phyloP scores from a whole-genome alignment of 257 asterid species.

The Nicotiana paniculata region DNA sequence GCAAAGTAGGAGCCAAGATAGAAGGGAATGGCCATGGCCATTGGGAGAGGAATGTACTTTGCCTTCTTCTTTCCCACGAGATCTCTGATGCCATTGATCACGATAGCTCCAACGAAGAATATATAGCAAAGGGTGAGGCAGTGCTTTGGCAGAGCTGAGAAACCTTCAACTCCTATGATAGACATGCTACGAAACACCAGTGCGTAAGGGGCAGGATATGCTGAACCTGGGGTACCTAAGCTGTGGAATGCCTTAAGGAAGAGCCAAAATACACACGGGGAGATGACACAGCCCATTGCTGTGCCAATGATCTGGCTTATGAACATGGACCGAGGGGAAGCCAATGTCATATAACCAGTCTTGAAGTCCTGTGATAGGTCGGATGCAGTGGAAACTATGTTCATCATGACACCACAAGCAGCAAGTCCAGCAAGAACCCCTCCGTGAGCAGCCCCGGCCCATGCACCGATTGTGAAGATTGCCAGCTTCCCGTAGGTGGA shows the following conservation, averaged over 20 bases:
- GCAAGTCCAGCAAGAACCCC: constrained; percentile 93
- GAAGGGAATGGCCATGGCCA: constrained; percentile 96
- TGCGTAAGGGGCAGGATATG: constrained; percentile 73
- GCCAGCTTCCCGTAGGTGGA: constrained; percentile 90
- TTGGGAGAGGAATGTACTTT: constrained; percentile 69
- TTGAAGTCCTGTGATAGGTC: constrained; percentile 86
- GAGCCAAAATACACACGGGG: constrained; percentile 87
- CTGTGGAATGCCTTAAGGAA: constrained; percentile 63
- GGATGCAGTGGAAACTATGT: constrained; percentile 84
- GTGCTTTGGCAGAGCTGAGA: constrained; percentile 55
- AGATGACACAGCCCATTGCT: constrained; percentile 79
- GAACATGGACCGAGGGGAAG: constrained; percentile 89
- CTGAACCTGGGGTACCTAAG: constrained; percentile 43
- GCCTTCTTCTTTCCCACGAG: constrained; percentile 45
- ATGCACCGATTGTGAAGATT: constrained; percentile 75
- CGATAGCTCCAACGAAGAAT: constrained; percentile 54
- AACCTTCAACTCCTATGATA: constrained; percentile 70
- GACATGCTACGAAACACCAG: constrained; percentile 73
- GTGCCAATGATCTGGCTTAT: constrained; percentile 86
- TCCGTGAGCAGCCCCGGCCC: constrained; percentile 81
- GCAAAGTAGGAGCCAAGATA: constrained; percentile 71
- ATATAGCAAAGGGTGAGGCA: constrained; percentile 65
- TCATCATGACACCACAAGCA: constrained; percentile 96
- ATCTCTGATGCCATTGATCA: constrained; percentile 58
- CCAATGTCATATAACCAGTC: constrained; percentile 83